Evolutionary conservation across 2,329 filamentous ascomycete species (phyloP), one percentile per base, ranked within the genome.

Genomic region (Ophiostoma ulmi): DNA sequence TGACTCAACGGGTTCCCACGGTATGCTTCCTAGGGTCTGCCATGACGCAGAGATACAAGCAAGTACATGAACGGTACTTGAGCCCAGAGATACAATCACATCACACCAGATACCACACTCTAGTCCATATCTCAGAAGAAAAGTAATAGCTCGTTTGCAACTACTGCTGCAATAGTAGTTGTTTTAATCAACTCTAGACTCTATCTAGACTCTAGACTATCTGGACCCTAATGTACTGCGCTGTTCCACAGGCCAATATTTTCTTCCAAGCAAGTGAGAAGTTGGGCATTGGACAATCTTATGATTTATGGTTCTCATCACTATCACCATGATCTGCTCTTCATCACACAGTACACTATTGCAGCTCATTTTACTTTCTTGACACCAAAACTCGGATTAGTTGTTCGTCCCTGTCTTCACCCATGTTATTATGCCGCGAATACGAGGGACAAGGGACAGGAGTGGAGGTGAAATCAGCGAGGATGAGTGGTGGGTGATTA

Each of bases 91-190:
- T 20, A n/a, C 44, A 48, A 26, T 58, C 52, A 17, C 58, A 35
- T 63, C 58, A 63, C 58, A 63, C 52, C 52, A 31, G 52, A 58
- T 58, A 58, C 35, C 26, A 63, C 58, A 22, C 58, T 35, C 26
- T 35, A 63, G 58, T 63, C 58, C 26, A 63, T 63, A 63, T 31
- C 13, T 35, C 58, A 14, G 58, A 31, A 31, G 26, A 14, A 35
- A 63, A 31, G 22, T 63, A 63, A 63, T 63, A 63, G 58, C 58
- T 63, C 58, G 58, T 26, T 63, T 63, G 58, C 26, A 63, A 35
- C 22, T 35, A 35, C 17, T 35, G 20, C 22, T 58, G 52, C 52
- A 58, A 63, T 63, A 63, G 26, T 63, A 63, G 35, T 1, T 58
- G 52, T 26, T 26, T 58, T 58, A 55, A 58, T 58, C 52, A 26